These are phyloP conservation scores for Wickerhamomyces strasburgensis DNA, from an alignment of 805 yeast species.

Conservation along the genomic window DNA sequence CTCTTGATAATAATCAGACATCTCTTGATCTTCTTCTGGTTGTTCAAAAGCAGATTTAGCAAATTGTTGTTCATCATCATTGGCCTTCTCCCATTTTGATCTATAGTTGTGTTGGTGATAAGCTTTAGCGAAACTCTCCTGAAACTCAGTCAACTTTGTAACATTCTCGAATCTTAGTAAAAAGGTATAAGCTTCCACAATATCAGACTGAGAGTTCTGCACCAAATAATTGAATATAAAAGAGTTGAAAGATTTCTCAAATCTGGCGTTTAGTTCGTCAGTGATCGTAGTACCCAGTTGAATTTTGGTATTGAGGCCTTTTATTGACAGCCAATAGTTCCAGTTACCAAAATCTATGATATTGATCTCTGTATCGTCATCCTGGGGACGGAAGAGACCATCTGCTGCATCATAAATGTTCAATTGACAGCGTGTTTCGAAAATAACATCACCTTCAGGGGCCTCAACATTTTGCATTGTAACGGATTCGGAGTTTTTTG, in stretches of 20 bases:
- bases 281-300: slow-evolving; percentile 38
- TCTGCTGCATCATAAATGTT: slow-evolving; percentile 52
- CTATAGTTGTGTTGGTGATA: slow-evolving; percentile 59
- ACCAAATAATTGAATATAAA: slow-evolving; percentile 58
- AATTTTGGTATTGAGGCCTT: slow-evolving; percentile 21
- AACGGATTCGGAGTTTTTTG: not conserved
- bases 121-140: slow-evolving; percentile 43
- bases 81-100: slow-evolving; percentile 40
- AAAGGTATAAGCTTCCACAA: slow-evolving; percentile 45
- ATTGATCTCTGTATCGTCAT: slow-evolving; percentile 28
- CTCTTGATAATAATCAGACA: slow-evolving; percentile 21
- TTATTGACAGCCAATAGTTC: slow-evolving; percentile 49
- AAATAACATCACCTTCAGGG: slow-evolving; percentile 22
- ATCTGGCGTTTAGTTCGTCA: slow-evolving; percentile 58
- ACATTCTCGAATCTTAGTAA: slow-evolving; percentile 48
- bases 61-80: slow-evolving; percentile 47
- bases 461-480: slow-evolving; percentile 9
- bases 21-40: slow-evolving; percentile 34
- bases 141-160: slow-evolving; percentile 44
- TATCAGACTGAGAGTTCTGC: slow-evolving; percentile 20
- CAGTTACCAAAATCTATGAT: slow-evolving; percentile 45
- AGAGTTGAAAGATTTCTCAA: slow-evolving; percentile 49
- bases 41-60: slow-evolving; percentile 48
- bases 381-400: slow-evolving; percentile 43
- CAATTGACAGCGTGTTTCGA: slow-evolving; percentile 26